Conservation (phyloP, 352 stramenopile species). For the Phytophthora sansomeana region DNA sequence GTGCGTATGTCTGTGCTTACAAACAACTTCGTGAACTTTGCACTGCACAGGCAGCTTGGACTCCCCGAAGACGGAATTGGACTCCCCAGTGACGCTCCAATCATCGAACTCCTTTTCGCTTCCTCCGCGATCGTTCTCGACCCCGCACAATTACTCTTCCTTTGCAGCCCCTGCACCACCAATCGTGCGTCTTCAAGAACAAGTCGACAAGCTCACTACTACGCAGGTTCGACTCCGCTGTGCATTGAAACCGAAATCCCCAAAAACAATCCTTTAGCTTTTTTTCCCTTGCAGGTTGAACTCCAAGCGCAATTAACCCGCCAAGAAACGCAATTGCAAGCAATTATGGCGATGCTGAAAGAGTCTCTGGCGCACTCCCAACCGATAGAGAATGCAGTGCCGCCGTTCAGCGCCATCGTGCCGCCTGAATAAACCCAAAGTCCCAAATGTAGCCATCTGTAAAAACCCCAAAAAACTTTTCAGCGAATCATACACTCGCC, state of each 20-base stretch:
- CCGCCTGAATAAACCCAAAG: constrained; percentile 27
- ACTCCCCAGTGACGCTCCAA: constrained; percentile 30
- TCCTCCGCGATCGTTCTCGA: constrained; percentile 25
- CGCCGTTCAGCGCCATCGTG: constrained; percentile 63
- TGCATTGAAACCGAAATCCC: neutral
- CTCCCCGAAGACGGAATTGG: constrained; percentile 35
- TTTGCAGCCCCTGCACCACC: constrained; percentile 27
- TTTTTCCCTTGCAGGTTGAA: constrained; percentile 43
- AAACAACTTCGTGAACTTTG: neutral
- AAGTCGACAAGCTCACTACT: constrained; percentile 62
- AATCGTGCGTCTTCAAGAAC: constrained; percentile 49
- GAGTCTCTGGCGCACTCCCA: constrained; percentile 24
- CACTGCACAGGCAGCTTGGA: constrained; percentile 33
- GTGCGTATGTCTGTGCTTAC: neutral
- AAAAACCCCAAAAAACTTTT: constrained; percentile 3
- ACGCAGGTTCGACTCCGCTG: constrained; percentile 49
- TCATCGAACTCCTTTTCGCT: constrained; percentile 21
- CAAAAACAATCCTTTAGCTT: neutral
- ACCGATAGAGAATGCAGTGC: constrained; percentile 21
- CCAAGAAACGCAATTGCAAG: constrained; percentile 66
- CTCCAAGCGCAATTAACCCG: constrained; percentile 61
- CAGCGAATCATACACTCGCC: constrained; percentile 15
- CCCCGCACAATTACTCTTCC: constrained; percentile 29
- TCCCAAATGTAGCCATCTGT: constrained; percentile 23
- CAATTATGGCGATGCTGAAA: constrained; percentile 59